phyloP scores from a whole-genome alignment of 1,284 basidiomycete genomes.

The Cerioporus squamosus region DNA sequence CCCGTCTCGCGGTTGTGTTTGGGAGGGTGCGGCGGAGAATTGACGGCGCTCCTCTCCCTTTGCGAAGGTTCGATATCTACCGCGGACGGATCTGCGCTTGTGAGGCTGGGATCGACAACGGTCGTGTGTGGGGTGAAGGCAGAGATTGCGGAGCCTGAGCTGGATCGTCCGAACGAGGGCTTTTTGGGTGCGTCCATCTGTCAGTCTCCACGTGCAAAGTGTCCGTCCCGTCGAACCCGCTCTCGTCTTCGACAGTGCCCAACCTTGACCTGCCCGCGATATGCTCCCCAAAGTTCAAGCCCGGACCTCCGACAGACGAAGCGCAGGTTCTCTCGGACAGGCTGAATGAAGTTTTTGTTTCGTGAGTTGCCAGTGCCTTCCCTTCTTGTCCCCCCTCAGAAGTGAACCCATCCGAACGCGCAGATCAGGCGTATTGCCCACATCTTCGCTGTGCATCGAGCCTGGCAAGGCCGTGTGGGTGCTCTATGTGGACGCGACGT shows the following conservation, averaged over 20 bases:
- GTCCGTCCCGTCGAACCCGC: neutral
- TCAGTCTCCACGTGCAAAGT: no score
- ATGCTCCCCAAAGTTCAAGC: constrained; percentile 92
- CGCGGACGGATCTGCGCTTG: constrained; percentile 88
- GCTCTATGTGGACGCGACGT: constrained; percentile 91
- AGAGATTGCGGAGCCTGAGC: constrained; percentile 89
- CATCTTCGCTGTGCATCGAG: constrained; percentile 78
- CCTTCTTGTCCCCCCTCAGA: neutral
- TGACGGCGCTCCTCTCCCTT: neutral
- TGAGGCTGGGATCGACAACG: constrained; percentile 89
- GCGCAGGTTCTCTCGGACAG: constrained; percentile 88
- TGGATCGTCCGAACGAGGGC: constrained; percentile 75
- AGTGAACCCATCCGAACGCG: neutral
- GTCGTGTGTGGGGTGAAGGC: constrained; percentile 94
- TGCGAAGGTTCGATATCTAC: constrained; percentile 83
- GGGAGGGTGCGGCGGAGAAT: neutral
- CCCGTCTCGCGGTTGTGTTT: neutral
- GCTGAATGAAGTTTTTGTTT: constrained; percentile 75
- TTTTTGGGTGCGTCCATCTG: constrained; percentile 69
- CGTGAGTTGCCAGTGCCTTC: constrained; percentile 50
- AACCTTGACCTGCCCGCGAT: constrained; percentile 93
- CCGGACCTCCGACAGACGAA: constrained; percentile 91
- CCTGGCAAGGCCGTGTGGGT: constrained; percentile 86
- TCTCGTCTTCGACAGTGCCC: constrained; percentile 52
- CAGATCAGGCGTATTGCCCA: constrained; percentile 73